Evolutionary conservation across 805 yeast genomes (phyloP).

Genomic region (Cyberlindnera xylosilytica): DNA sequence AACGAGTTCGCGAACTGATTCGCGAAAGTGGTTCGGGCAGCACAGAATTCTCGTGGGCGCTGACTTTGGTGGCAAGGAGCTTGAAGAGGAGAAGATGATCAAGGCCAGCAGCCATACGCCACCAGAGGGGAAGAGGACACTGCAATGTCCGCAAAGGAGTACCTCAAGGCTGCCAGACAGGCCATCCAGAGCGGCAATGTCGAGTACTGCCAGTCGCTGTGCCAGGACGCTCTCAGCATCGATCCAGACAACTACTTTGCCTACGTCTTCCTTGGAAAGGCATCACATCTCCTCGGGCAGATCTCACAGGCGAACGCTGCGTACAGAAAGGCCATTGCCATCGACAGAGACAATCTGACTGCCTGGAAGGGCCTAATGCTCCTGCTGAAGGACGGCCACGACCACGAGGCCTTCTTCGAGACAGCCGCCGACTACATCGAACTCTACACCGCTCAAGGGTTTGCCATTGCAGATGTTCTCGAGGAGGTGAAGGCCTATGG

Average conservation of each 20-base stretch:
- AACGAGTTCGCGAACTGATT: too few relatives aligned
- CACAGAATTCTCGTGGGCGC: too few relatives aligned
- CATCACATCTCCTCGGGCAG: slow-evolving; percentile 46
- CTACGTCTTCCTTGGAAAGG: slow-evolving; percentile 67
- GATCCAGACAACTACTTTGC: slow-evolving; percentile 66
- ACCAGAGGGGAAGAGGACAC: too few relatives aligned
- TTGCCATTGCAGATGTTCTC: slow-evolving; percentile 45
- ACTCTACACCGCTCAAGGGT: slow-evolving; percentile 39
- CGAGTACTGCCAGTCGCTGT: slow-evolving; percentile 55
- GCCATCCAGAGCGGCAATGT: slow-evolving; percentile 57
- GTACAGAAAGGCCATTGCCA: slow-evolving; percentile 46
- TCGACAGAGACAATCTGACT: slow-evolving; percentile 48
- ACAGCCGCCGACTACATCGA: slow-evolving; percentile 44
- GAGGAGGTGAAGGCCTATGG: slow-evolving; percentile 42
- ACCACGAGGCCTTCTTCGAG: slow-evolving; percentile 43
- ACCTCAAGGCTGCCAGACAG: slow-evolving; percentile 46
- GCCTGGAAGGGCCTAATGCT: slow-evolving; percentile 84
- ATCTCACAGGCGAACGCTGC: slow-evolving; percentile 37
- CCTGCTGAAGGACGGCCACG: slow-evolving; percentile 35
- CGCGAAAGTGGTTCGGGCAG: too few relatives aligned
- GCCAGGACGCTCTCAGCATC: slow-evolving; percentile 50
- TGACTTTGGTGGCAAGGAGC: too few relatives aligned
- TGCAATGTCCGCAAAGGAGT: slow-evolving; percentile 33
- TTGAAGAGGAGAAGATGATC: too few relatives aligned
- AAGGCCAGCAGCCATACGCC: too few relatives aligned